Evolutionary conservation across 768 basidiomycete species (phyloP).

Genomic region (Tricholoma terreum): DNA sequence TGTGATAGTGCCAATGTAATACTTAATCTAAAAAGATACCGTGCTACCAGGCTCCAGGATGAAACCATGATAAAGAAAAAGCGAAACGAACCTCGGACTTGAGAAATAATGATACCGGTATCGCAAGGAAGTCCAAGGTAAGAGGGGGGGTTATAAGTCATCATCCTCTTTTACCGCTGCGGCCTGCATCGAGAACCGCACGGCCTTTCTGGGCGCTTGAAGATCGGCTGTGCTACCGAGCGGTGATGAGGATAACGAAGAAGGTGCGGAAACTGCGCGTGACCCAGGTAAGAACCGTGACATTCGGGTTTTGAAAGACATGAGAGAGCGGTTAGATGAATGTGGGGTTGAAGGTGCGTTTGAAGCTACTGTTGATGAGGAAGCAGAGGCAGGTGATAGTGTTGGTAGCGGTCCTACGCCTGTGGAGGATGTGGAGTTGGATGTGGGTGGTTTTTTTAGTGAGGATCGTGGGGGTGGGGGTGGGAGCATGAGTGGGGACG

Average conservation of each 20-base stretch:
- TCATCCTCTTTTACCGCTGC: conserved; percentile 22
- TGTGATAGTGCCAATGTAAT: background rate
- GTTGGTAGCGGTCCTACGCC: conserved; percentile 29
- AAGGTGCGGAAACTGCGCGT: conserved; percentile 37
- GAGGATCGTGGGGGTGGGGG: conserved; percentile 64
- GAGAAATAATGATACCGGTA: conserved; percentile 20
- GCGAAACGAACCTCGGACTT: background rate
- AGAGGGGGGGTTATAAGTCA: background rate
- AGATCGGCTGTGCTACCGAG: conserved; percentile 33
- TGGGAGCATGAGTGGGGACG: conserved; percentile 36
- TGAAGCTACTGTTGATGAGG: conserved; percentile 49
- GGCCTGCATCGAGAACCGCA: conserved; percentile 55
- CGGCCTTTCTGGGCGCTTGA: conserved; percentile 50
- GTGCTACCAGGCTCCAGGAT: background rate
- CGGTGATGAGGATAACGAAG: conserved; percentile 35
- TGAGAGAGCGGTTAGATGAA: conserved; percentile 13
- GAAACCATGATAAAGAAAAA: background rate
- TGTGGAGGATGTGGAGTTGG: conserved; percentile 37
- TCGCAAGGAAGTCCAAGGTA: conserved; percentile 3
- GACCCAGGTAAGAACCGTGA: conserved; percentile 47
- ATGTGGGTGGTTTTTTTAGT: conserved; percentile 51
- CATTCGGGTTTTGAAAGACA: conserved; percentile 42
- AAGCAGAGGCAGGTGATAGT: conserved; percentile 42
- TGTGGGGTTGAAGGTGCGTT: conserved; percentile 28
- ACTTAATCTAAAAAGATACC: background rate